phyloP scores from a whole-genome alignment of 805 yeast species.

The Zygosaccharomyces pseudorouxii region DNA sequence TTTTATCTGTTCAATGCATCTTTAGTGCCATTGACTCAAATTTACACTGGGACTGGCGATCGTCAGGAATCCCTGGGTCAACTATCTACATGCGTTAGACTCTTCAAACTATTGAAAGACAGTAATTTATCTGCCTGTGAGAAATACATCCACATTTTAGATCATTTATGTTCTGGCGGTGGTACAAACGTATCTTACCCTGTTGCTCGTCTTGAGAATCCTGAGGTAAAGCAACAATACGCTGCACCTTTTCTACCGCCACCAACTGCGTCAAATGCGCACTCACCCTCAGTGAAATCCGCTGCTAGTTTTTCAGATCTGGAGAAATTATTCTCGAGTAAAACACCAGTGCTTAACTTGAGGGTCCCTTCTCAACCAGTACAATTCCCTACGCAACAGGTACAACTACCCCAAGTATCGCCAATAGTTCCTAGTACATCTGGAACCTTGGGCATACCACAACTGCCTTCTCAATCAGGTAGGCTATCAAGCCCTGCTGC shows the following conservation, averaged over 20 bases:
- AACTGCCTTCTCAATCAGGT: neutral
- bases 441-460: neutral
- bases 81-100: neutral
- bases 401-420: conserved; percentile 1
- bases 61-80: neutral
- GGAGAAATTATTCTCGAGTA: conserved; percentile 14
- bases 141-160: conserved; percentile 10
- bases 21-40: conserved; percentile 45
- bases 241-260: neutral
- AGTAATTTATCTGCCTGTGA: conserved; percentile 11
- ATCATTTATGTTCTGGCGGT: conserved; percentile 4
- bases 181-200: neutral
- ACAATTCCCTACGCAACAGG: neutral
- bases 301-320: conserved; percentile 24
- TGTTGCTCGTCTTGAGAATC: neutral
- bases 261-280: neutral
- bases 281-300: conserved; percentile 7
- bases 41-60: neutral
- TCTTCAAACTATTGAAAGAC: conserved; percentile 2
- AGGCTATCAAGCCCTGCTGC: neutral
- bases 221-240: neutral
- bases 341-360: neutral
- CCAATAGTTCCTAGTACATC: neutral
- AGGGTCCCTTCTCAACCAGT: conserved; percentile 1
- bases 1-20: conserved; percentile 62